Evolutionary conservation across 2,329 filamentous ascomycete genomes (phyloP).

Genomic region (Cadophora sp.): DNA sequence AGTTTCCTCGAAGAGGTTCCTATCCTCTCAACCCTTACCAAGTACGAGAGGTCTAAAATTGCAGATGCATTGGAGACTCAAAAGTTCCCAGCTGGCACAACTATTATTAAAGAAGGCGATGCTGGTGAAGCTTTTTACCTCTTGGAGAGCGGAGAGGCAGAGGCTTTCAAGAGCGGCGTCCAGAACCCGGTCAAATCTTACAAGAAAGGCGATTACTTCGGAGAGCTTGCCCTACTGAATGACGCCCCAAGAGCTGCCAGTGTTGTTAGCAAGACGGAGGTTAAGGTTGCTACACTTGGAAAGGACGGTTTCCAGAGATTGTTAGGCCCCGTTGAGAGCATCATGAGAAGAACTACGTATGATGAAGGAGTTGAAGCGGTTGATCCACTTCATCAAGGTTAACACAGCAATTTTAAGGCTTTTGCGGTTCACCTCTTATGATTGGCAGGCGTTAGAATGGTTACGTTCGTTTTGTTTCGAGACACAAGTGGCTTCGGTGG

Average conservation of each 20-base stretch:
- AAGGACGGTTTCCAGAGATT: conserved; percentile 95
- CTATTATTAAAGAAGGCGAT: conserved; percentile 91
- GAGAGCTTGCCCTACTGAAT: conserved; percentile 90
- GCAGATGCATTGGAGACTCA: conserved; percentile 93
- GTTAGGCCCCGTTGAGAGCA: conserved; percentile 89
- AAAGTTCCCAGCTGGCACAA: conserved; percentile 80
- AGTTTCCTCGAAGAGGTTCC: conserved; percentile 95
- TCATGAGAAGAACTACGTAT: conserved; percentile 81
- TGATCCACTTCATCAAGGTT: conserved; percentile 63
- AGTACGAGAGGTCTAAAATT: conserved; percentile 96
- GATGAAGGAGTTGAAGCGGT: conserved; percentile 67
- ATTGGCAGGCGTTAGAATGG: conserved; percentile 40
- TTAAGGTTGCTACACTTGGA: conserved; percentile 91
- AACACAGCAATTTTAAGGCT: conserved; percentile 30
- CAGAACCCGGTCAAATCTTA: conserved; percentile 79
- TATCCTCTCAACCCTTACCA: conserved; percentile 79
- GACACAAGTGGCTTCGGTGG: conserved; percentile 37
- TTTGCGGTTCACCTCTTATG: conserved; percentile 30
- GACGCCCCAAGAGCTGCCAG: conserved; percentile 93
- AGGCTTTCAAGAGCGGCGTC: conserved; percentile 80
- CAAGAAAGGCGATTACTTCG: conserved; percentile 94
- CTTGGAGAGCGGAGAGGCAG: conserved; percentile 84
- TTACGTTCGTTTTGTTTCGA: conserved; percentile 41
- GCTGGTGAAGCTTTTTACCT: conserved; percentile 92
- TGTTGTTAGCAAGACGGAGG: conserved; percentile 81